These are phyloP conservation scores for Trametes cingulata DNA, from an alignment of 768 basidiomycete species.

Conservation along the genomic window DNA sequence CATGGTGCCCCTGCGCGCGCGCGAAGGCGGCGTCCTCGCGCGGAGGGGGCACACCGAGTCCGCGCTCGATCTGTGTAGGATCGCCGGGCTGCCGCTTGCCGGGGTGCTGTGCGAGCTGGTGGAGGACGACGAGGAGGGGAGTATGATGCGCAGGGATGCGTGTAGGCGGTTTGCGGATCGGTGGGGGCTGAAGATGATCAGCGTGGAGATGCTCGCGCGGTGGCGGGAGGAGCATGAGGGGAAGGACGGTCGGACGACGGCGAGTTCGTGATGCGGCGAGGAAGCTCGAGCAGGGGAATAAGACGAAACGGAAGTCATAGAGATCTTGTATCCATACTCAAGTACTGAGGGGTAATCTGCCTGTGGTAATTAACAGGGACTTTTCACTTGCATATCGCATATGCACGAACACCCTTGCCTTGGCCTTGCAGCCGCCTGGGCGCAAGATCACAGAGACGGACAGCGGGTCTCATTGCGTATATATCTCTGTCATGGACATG, in stretches of 20 bases:
- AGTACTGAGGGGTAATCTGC: too few species aligned
- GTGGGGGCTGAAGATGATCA: conserved; percentile 93
- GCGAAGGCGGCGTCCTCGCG: conserved; percentile 80
- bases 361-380: too few species aligned
- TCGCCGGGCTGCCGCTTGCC: conserved; percentile 67
- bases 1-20: conserved; percentile 89
- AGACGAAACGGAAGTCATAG: neutral
- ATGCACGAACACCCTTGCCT: too few species aligned
- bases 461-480: too few species aligned
- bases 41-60: conserved; percentile 94
- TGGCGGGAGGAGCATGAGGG: conserved; percentile 27
- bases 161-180: conserved; percentile 87
- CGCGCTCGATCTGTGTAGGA: conserved; percentile 79
- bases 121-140: conserved; percentile 84
- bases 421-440: too few species aligned
- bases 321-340: too few species aligned
- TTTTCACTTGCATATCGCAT: too few species aligned
- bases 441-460: too few species aligned
- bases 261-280: neutral
- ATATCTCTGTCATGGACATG: too few species aligned
- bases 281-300: neutral
- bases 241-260: neutral
- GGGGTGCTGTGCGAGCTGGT: conserved; percentile 95
- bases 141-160: conserved; percentile 94
- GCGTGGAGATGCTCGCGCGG: conserved; percentile 79